Evolutionary conservation across 1,284 basidiomycete genomes (phyloP), one percentile per base, ranked within the genome.

Genomic region (Marasmius sp.): DNA sequence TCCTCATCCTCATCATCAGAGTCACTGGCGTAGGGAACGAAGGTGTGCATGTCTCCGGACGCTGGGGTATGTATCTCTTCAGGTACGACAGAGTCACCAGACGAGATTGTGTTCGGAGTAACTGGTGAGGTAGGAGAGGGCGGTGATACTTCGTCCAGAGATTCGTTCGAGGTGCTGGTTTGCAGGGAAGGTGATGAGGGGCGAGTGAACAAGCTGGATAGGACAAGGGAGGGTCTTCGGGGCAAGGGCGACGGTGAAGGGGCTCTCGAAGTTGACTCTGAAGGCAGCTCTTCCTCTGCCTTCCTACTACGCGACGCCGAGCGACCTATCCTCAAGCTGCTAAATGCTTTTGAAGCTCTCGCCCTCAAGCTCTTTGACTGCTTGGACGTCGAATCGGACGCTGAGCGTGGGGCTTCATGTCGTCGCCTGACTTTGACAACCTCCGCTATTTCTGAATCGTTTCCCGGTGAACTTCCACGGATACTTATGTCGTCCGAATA

Each of bases 401-500:
- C 54, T 18, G 56, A 49, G 9, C 41, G 43, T 16, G 20, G 48
- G 10, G 67, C 64, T 56, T 77, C 73, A 56, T 67, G 64, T 55
- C 77, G 68, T 18, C 70, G 76, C 60, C 79, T 78, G 70, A 90
- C 81, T 71, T 87, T 88, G 62, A 90, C 76, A 43, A 91, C 84
- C 71, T 91, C 89, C 12, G 89, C 75, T 39, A 90, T 80, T 66
- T 88, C 88, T 36, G 80, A 81, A 64, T 81, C 80, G 65, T 80
- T 70, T 67, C 66, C 61, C 64, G 64, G 20, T 61, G 59, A 56
- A 61, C 71, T 65, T 59, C 67, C 71, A 22, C 66, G 70, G 56
- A 69, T 70, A 57, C 63, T 60, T 52, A 58, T 68, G 57, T 72
- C 70, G 33, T 70, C 69, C 36, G 70, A 64, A 22, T 68, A 67